Percentiles rank a stretch among this genome's conserved stretches.
phyloP scores from a whole-genome alignment of 2,329 filamentous ascomycete species.

The Aureobasidium musti region DNA sequence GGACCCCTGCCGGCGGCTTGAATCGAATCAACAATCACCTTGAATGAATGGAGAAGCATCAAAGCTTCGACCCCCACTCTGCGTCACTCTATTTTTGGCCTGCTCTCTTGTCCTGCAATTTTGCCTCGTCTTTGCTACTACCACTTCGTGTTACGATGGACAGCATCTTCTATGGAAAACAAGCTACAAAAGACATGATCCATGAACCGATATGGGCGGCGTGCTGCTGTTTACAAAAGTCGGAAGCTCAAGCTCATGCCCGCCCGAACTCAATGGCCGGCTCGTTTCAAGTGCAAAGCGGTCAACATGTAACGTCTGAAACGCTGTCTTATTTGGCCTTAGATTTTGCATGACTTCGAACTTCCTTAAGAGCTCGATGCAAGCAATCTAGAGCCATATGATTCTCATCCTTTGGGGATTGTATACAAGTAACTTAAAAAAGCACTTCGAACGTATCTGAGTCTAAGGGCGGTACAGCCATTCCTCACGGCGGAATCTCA shows the following conservation, averaged over 20 bases:
- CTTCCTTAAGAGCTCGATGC: too few species aligned
- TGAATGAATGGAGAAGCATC: not conserved
- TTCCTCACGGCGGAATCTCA: constrained; percentile 44
- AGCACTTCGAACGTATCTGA: too few species aligned
- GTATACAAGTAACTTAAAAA: too few species aligned
- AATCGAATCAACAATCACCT: constrained; percentile 22
- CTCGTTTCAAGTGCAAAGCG: constrained; percentile 5
- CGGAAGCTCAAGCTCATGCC: not conserved
- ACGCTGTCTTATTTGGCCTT: not conserved
- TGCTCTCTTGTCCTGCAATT: not conserved
- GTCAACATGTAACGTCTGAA: constrained; percentile 17
- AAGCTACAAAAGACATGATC: not conserved
- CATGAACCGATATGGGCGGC: not conserved
- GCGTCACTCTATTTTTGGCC: constrained; percentile 28
- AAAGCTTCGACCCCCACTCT: constrained; percentile 18
- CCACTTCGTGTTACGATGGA: not conserved
- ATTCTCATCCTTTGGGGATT: too few species aligned
- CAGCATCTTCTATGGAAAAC: too few species aligned
- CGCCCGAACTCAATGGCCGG: not conserved
- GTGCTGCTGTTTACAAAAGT: not conserved
- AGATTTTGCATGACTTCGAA: not conserved
- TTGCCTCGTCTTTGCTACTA: not conserved
- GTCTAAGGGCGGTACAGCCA: constrained; percentile 35
- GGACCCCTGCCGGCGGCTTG: constrained; percentile 18
- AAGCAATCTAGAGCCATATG: too few species aligned